Percentiles rank a stretch among this genome's conserved stretches.
These are phyloP conservation scores for Phytophthora hibernalis DNA, from an alignment of 352 stramenopile species.

Conservation along the genomic window DNA sequence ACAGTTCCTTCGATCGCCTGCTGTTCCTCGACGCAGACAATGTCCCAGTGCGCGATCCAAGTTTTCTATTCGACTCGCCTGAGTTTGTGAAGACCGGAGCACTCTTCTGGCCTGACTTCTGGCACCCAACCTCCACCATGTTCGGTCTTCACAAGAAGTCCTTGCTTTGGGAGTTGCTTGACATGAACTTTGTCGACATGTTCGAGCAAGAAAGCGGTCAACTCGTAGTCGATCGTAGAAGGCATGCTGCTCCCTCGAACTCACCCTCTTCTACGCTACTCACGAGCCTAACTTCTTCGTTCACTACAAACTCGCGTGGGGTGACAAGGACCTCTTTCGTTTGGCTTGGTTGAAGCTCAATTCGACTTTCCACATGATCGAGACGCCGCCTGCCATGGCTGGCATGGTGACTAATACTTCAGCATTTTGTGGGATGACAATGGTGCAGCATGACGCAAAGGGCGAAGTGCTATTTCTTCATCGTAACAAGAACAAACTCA, in stretches of 20 bases:
- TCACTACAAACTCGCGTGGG: conserved; percentile 46
- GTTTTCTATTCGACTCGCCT: conserved; percentile 49
- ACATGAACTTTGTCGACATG: conserved; percentile 59
- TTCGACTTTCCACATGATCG: conserved; percentile 60
- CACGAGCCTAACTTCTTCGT: conserved; percentile 51
- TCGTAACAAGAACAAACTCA: conserved; percentile 58
- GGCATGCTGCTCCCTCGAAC: conserved; percentile 31
- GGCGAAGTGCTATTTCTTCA: conserved; percentile 57
- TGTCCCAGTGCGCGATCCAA: conserved; percentile 51
- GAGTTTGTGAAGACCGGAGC: conserved; percentile 24
- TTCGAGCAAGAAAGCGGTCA: conserved; percentile 76
- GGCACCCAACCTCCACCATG: conserved; percentile 35
- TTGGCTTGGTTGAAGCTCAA: conserved; percentile 62
- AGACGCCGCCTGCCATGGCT: conserved; percentile 47
- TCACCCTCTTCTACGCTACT: conserved; percentile 52
- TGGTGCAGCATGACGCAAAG: conserved; percentile 49
- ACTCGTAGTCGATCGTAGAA: conserved; percentile 50
- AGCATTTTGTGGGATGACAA: conserved; percentile 62
- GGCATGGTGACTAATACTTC: conserved; percentile 37
- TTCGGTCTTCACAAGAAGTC: conserved; percentile 35
- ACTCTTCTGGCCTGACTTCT: conserved; percentile 36
- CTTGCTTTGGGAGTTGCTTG: conserved; percentile 54
- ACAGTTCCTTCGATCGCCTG: conserved; percentile 48
- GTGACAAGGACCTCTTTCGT: conserved; percentile 73
- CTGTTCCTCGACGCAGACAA: conserved; percentile 71